Base-by-base conservation (phyloP, 1,284 basidiomycete genomes). In the Tremellales sp. region DNA sequence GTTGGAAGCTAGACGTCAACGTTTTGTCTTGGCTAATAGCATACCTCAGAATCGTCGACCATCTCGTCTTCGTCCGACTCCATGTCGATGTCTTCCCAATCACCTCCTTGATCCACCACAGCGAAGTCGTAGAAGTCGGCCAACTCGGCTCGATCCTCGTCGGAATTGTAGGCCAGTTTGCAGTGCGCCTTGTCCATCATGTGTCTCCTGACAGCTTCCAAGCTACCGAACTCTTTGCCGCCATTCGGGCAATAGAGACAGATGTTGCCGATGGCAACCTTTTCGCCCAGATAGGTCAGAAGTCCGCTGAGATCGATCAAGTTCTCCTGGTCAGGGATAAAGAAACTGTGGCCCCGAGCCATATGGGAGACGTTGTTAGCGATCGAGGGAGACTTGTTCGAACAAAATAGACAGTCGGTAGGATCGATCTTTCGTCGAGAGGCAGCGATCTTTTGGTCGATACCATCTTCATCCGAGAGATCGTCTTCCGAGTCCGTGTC, bases 121-220 rank as follows among this genome's bases (percentile, higher is more conserved):
- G 82, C 79, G 70, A 94, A 98, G 71, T 97, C 90, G 74, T 97
- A 99, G 68, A 80, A 97, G 60, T 97, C 94, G 0, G 91, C 87
- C 5, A 95, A 61, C 64, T 97, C 92, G 38, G 94, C 79, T 39
- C 83, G 79, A 61, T 97, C 90, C 35, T 78, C 72, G 58, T 87
- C 83, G 1, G 78, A 75, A 45, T 91, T 87, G 69, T 97, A 98
- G 0, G 89, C 87, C 51, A 99, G 82, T 74, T 97, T 97, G 80
- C 93, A 97, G 64, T 99, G 95, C 34, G 80, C 80, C 74, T 95
- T 97, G 75, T 93, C 91, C 43, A 82, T 57, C 93, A 97, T 97
- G 66, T 97, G 92, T 63, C 87, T 88, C 56, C 91, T 77, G 3
- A 90, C 90, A 1, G 91, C 90, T 3, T 90, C 84, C 38, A 92